Percentiles rank a stretch among this genome's conserved stretches.
These are phyloP conservation scores for Golubevia sp. DNA, from an alignment of 1,284 basidiomycete species.

Conservation along the genomic window DNA sequence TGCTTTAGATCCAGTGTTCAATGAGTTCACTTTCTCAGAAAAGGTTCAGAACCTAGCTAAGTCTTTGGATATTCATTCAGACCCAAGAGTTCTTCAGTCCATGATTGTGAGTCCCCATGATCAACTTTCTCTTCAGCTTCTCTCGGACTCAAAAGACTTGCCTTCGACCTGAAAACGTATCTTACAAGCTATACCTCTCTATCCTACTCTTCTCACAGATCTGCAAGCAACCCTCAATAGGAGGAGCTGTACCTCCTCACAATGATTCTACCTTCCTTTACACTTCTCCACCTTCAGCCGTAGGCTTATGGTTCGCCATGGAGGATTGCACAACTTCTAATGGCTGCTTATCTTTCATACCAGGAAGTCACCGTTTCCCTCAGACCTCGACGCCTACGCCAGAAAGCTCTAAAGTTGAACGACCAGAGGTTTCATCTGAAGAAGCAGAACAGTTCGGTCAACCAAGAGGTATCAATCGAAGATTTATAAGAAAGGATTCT, in stretches of 20 bases:
- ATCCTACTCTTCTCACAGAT: constrained; percentile 12
- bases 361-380: constrained; percentile 33
- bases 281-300: constrained; percentile 83
- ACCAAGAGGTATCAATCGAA: constrained; percentile 33
- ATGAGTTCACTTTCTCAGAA: constrained; percentile 22
- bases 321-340: constrained; percentile 67
- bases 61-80: constrained; percentile 24
- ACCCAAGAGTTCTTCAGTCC: constrained; percentile 76
- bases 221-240: constrained; percentile 60
- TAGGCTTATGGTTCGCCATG: constrained; percentile 94
- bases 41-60: constrained; percentile 25
- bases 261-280: constrained; percentile 72
- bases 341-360: constrained; percentile 38
- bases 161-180: no score
- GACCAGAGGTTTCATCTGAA: constrained; percentile 7
- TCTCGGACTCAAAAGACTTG: constrained; percentile 74
- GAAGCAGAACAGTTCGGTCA: constrained; percentile 15
- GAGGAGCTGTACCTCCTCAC: constrained; percentile 67
- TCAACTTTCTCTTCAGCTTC: no score
- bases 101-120: constrained; percentile 77
- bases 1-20: constrained; percentile 78
- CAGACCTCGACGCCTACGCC: neutral
- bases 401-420: neutral
- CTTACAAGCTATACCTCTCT: neutral
- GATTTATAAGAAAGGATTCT: constrained; percentile 30